Base-by-base conservation (phyloP, 106 monocot genomes). In the Chionographis japonica region DNA sequence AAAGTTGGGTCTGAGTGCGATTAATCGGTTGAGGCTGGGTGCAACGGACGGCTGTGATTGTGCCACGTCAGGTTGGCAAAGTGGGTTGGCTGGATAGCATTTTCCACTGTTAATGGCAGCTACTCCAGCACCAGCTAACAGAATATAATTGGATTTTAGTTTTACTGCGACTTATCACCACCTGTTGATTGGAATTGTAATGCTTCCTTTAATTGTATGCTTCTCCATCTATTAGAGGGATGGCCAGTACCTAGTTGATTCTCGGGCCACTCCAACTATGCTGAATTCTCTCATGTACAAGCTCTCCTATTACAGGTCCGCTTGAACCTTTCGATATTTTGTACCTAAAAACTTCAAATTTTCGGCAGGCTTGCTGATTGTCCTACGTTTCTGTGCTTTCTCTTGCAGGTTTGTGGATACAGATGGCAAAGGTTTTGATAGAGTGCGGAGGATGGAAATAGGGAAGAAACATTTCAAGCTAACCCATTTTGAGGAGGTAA, bases 241-340 rank as follows among this genome's bases (percentile, higher is more conserved):
- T 77, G 97, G 97, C 14, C 84, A 97, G 38, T 97, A 97, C 52
- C 81, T 92, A 7, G 86, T 97, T 65, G 97, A 97, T 77, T 81
- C 92, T 40, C 85, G 89, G 0, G 97, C 92, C 35, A 97, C 97
- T n/a, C 87, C 84, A 50, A 92, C 97, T 52, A 97, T 97, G 97
- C 74, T 97, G 58, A 97, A 97, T 62, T 87, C 84, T 72, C 97
- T 97, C 58, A 97, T 97, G 97, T 97, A 97, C 76, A 97, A 97
- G 83, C 83, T 97, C 37, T 97, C 89, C 37, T 97, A 92, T 87
- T 97, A 89, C 78, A 92, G 97, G 97, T 97, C 13, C 43, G 12
- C 62, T 41, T 50, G 15, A 8, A 18, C 74, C 42, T 46, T 39
- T 54, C 38, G 40, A 35, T 39, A 16, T 3, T 27, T 12, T 36